Percentiles rank a stretch among this genome's conserved stretches.
Evolutionary conservation across 2,329 filamentous ascomycete species (phyloP).

Genomic region (Cladophialophora bantiana): DNA sequence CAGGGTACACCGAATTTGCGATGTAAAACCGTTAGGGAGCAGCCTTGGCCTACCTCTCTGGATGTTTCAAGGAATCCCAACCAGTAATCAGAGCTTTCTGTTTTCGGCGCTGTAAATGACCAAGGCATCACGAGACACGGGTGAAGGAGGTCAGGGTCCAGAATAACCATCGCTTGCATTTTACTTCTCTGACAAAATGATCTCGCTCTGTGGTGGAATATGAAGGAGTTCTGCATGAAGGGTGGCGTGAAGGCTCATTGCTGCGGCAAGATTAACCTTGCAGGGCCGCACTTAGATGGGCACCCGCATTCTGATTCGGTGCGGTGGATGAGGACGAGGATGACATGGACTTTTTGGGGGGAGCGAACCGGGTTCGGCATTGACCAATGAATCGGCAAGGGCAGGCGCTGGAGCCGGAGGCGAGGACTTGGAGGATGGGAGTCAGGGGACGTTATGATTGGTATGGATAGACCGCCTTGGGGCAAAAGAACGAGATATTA

Average conservation of each 20-base stretch:
- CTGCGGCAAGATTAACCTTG: background rate
- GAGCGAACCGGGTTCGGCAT: background rate
- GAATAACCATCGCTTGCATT: constrained; percentile 1
- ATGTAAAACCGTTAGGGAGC: background rate
- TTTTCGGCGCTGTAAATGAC: background rate
- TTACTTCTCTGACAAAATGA: background rate
- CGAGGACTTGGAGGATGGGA: background rate
- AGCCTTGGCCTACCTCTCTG: background rate
- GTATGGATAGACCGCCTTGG: constrained; percentile 3
- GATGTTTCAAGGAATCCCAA: background rate
- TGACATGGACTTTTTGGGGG: background rate
- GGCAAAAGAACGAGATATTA: background rate
- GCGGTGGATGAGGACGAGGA: background rate
- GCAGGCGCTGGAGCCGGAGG: background rate
- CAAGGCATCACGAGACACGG: background rate
- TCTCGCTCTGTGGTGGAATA: background rate
- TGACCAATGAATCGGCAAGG: background rate
- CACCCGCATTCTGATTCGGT: background rate
- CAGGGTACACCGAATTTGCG: background rate
- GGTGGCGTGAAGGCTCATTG: background rate
- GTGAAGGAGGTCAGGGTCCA: background rate
- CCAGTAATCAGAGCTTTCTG: background rate
- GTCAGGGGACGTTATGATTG: background rate
- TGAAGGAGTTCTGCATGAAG: background rate
- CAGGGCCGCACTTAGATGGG: background rate